A percentile compares a stretch with the other conserved stretches of the same genome.
Evolutionary conservation across 208 protist species (phyloP).

Genomic region (Leishmania major): DNA sequence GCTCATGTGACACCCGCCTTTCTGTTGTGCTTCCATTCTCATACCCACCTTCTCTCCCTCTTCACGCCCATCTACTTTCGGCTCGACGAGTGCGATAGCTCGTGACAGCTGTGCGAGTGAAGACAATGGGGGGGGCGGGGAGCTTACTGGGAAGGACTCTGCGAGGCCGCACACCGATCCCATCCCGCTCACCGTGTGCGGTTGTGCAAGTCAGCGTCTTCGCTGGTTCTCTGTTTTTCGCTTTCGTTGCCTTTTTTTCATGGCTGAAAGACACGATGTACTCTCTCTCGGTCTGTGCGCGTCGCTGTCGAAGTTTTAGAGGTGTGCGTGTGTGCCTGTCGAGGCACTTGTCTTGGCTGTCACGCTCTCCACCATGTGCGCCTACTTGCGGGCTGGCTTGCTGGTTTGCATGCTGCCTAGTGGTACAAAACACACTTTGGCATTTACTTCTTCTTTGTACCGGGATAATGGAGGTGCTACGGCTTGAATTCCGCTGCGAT

Average conservation of each 20-base stretch:
- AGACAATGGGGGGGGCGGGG: background rate
- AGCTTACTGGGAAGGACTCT: background rate
- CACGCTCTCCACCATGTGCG: no score
- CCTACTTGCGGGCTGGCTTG: background rate
- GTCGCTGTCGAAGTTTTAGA: background rate
- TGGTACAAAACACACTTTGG: background rate
- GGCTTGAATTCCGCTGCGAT: background rate
- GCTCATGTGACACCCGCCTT: no score
- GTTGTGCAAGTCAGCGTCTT: background rate
- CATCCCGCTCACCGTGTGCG: background rate
- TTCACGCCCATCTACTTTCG: no score
- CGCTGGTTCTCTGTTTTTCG: background rate
- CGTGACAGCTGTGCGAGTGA: background rate
- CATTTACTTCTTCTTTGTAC: background rate
- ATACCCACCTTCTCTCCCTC: background rate
- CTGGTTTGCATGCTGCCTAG: background rate
- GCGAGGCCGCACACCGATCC: background rate
- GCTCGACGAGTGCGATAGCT: background rate
- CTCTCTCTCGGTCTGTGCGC: background rate
- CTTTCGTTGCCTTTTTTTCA: background rate
- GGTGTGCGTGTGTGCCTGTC: background rate
- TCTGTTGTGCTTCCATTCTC: background rate
- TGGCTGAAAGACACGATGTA: conserved; percentile 1
- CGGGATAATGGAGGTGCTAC: background rate
- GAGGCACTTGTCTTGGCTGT: no score